phyloP scores from a whole-genome alignment of 2,329 filamentous ascomycete genomes.

The Diaporthe sp. region DNA sequence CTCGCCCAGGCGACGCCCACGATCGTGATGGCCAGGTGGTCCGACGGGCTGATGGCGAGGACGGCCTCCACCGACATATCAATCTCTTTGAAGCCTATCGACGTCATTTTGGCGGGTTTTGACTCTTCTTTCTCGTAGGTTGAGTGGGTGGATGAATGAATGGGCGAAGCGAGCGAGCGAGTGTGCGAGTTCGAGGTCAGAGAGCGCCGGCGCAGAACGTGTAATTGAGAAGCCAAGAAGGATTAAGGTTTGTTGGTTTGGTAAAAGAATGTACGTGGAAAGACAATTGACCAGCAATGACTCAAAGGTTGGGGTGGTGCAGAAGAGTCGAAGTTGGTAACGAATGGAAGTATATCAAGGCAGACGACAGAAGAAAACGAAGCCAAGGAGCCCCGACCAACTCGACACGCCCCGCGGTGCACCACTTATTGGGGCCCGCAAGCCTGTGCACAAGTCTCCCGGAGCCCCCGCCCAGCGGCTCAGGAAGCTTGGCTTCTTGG shows the following conservation, averaged over 20 bases:
- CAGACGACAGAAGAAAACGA: not conserved
- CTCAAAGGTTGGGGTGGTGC: not conserved
- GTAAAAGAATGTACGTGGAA: not conserved
- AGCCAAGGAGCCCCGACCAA: not conserved
- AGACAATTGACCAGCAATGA: constrained; percentile 31
- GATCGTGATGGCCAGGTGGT: constrained; percentile 35
- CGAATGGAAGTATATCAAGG: constrained; percentile 19
- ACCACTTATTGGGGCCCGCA: constrained; percentile 18
- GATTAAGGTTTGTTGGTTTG: not conserved
- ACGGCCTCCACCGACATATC: constrained; percentile 8
- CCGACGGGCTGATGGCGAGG: constrained; percentile 27
- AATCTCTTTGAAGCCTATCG: constrained; percentile 17
- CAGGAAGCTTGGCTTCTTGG: constrained; percentile 9
- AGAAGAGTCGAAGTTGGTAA: not conserved
- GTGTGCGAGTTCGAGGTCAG: not conserved
- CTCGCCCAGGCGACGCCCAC: constrained; percentile 39
- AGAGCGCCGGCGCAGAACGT: constrained; percentile 23
- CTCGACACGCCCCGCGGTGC: not conserved
- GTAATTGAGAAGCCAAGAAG: constrained; percentile 15
- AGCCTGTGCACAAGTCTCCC: not conserved
- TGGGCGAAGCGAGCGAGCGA: no score
- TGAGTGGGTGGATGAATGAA: no score
- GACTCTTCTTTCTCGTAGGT: not conserved
- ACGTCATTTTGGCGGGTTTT: constrained; percentile 16
- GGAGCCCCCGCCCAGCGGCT: not conserved